A percentile compares a stretch with the other conserved stretches of the same genome.
Conservation (phyloP, 2,329 filamentous ascomycete genomes). For the Fusarium papillatum region DNA sequence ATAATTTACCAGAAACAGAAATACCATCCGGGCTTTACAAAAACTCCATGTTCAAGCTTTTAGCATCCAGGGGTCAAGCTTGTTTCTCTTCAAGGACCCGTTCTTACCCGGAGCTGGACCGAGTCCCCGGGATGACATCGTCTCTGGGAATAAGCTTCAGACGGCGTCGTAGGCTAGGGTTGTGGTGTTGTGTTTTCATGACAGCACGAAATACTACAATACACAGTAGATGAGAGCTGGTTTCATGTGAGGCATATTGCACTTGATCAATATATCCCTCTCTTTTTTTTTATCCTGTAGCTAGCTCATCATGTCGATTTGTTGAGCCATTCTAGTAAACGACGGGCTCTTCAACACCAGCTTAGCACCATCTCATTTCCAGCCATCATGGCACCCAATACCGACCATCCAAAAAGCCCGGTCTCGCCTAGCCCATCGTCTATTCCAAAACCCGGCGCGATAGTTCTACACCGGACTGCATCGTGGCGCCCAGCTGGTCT, state of each 20-base stretch:
- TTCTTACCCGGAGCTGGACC: neutral
- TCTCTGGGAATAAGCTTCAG: neutral
- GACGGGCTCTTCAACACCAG: neutral
- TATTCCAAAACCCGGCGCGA: neutral
- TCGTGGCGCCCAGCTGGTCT: slow-evolving; percentile 2
- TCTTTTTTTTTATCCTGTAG: neutral
- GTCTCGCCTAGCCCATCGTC: neutral
- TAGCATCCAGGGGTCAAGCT: neutral
- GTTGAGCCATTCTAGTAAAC: neutral
- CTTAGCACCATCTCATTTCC: neutral
- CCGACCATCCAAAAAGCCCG: neutral
- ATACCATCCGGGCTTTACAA: neutral
- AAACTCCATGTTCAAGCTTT: neutral
- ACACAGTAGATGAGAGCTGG: neutral
- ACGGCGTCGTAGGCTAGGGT: neutral
- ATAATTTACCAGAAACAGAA: neutral
- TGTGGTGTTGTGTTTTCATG: neutral
- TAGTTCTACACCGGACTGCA: neutral
- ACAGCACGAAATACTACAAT: neutral
- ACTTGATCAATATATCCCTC: neutral
- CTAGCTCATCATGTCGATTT: neutral
- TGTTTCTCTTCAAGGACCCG: neutral
- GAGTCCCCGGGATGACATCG: neutral
- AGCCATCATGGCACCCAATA: neutral
- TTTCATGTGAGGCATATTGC: neutral